Evolutionary conservation across 2,329 filamentous ascomycete species (phyloP), one percentile per base, ranked within the genome.

Genomic region (Fusarium austroafricanum): DNA sequence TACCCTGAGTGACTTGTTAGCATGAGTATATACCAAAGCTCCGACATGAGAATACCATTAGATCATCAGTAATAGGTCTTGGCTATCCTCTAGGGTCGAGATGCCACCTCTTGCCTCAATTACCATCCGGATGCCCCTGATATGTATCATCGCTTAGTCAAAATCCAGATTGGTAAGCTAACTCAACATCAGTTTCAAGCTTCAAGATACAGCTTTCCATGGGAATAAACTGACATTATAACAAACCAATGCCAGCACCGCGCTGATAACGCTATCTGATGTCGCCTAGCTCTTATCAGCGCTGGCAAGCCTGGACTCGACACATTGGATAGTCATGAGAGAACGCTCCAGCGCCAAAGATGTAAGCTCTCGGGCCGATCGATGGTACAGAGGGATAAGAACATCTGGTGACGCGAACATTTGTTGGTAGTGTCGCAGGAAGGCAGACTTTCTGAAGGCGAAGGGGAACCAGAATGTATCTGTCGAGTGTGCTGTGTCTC

Each of bases 101-200:
- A 61, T 57, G 14, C 57, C 53, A 18, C 57, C 57, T 18, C 57
- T 61, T 9, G 39, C 31, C 4, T 26, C 53, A 40, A 61, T 45
- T 2, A 61, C 44, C 29, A 28, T 45, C 44, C 52, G 33, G 5
- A 61, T 44, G 15, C 57, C 57, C 26, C 38, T 57, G 15, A 57
- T 26, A 18, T 61, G 57, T 28, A 57, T 26, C 38, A 42, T 46
- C 14, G 53, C 58, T 28, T 58, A 53, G 35, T 42, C 58, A 21
- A 61, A 61, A 17, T 61, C 58, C 17, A 46, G 39, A 12, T 23
- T 61, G 18, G 58, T 37, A 57, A 61, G 50, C 58, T 61, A 7
- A 14, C 7, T 2, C 3, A 33, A 31, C 23, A 15, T 58, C 6
- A 58, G 39, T 33, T 17, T 4, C 23, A 33, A 45, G 6, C 15